These are phyloP conservation scores for Mortierella sp. DNA, from an alignment of 371 early-diverging fungal species.

Conservation along the genomic window DNA sequence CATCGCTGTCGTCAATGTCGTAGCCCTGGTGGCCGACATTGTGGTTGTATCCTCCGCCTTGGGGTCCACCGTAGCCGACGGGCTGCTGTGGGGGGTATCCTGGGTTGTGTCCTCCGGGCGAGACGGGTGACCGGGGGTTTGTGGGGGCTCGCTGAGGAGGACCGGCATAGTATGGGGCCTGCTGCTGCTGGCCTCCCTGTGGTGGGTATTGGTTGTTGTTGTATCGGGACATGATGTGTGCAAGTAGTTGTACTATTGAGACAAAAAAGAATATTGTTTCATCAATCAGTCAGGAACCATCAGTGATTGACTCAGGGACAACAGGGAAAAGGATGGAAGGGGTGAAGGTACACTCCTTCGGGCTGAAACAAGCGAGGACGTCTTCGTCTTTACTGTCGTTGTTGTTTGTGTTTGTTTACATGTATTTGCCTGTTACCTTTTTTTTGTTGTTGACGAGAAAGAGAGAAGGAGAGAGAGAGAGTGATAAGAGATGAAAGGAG, in stretches of 20 bases:
- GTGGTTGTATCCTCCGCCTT: constrained; percentile 29
- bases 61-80: constrained; percentile 38
- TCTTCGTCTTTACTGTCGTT: neutral
- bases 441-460: neutral
- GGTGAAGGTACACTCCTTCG: neutral
- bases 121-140: constrained; percentile 37
- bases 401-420: neutral
- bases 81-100: constrained; percentile 40
- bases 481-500: neutral
- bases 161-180: constrained; percentile 30
- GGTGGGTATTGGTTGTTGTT: constrained; percentile 46
- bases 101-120: constrained; percentile 22
- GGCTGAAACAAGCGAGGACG: neutral
- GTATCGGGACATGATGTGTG: constrained; percentile 25
- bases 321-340: too few relatives aligned
- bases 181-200: constrained; percentile 29
- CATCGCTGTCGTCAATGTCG: constrained; percentile 35
- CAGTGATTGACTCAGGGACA: neutral
- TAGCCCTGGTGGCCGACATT: constrained; percentile 28
- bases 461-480: neutral
- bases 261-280: neutral
- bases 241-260: neutral
- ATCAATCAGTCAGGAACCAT: neutral
- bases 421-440: neutral
- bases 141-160: constrained; percentile 31